These are phyloP conservation scores for Rhodotorula sphaerocarpa DNA, from an alignment of 768 basidiomycete species.

Conservation along the genomic window DNA sequence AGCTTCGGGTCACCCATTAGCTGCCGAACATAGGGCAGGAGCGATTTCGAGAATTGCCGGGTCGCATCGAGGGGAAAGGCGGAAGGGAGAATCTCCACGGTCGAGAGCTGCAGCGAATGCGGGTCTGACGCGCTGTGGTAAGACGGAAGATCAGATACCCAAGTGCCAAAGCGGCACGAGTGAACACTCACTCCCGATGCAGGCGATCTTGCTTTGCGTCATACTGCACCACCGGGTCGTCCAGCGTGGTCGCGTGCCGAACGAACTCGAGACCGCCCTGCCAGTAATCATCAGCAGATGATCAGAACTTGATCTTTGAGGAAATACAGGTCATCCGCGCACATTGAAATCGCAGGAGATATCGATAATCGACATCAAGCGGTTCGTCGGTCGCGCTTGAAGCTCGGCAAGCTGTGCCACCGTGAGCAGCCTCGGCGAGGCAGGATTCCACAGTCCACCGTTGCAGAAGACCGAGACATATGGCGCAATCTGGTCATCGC, in stretches of 20 bases:
- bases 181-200: slow-evolving; percentile 19
- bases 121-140: slow-evolving; percentile 47
- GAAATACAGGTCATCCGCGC: no score
- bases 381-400: slow-evolving; percentile 43
- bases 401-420: slow-evolving; percentile 55
- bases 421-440: slow-evolving; percentile 70
- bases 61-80: slow-evolving; percentile 76
- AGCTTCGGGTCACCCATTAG: slow-evolving; percentile 41
- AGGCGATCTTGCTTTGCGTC: slow-evolving; percentile 12
- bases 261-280: slow-evolving; percentile 82
- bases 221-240: slow-evolving; percentile 56
- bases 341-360: slow-evolving; percentile 83
- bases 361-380: slow-evolving; percentile 70
- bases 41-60: slow-evolving; percentile 58
- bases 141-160: slow-evolving; percentile 42
- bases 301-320: no score
- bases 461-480: slow-evolving; percentile 78
- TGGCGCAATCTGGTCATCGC: slow-evolving; percentile 64
- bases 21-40: slow-evolving; percentile 61
- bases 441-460: slow-evolving; percentile 72
- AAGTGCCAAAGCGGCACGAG: slow-evolving; percentile 38
- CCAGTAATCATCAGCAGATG: background rate
- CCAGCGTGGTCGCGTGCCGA: slow-evolving; percentile 63
- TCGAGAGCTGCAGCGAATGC: slow-evolving; percentile 62
- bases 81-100: slow-evolving; percentile 83